Percentiles rank a stretch among this genome's conserved stretches.
These are phyloP conservation scores for Barbarea vulgaris DNA, from an alignment of 345 rosid species.

Conservation along the genomic window DNA sequence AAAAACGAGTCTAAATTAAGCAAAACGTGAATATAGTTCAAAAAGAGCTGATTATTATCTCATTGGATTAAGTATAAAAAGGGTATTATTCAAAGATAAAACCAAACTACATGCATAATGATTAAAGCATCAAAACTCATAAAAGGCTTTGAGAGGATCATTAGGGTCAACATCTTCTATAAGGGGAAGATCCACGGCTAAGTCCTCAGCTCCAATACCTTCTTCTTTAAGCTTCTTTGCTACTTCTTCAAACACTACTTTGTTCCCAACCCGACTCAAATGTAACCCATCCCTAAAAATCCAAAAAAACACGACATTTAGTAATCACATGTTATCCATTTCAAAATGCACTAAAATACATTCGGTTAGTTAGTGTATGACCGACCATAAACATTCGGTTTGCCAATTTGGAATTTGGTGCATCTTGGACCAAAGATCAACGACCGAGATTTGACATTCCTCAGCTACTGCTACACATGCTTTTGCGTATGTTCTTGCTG, in stretches of 20 bases:
- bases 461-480: slow-evolving; percentile 59
- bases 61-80: background rate
- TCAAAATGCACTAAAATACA: background rate
- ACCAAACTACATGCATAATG: background rate
- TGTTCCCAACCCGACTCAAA: slow-evolving; percentile 59
- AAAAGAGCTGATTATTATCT: background rate
- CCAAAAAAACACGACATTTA: background rate
- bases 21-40: background rate
- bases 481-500: slow-evolving; percentile 71
- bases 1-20: background rate
- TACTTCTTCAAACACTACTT: slow-evolving; percentile 73
- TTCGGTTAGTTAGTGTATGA: background rate
- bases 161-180: slow-evolving; percentile 57
- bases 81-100: background rate
- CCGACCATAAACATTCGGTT: slow-evolving; percentile 53
- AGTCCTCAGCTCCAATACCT: slow-evolving; percentile 56
- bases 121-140: slow-evolving; percentile 32
- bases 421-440: slow-evolving; percentile 85
- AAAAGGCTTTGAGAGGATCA: slow-evolving; percentile 66
- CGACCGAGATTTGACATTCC: slow-evolving; percentile 54
- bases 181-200: slow-evolving; percentile 66
- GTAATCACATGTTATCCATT: background rate
- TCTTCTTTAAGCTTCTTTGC: slow-evolving; percentile 52
- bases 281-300: slow-evolving; percentile 81
- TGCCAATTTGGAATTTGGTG: slow-evolving; percentile 69